Percentiles rank a stretch among this genome's conserved stretches.
Conservation (phyloP, 768 basidiomycete genomes). For the Hypholoma fasciculare region DNA sequence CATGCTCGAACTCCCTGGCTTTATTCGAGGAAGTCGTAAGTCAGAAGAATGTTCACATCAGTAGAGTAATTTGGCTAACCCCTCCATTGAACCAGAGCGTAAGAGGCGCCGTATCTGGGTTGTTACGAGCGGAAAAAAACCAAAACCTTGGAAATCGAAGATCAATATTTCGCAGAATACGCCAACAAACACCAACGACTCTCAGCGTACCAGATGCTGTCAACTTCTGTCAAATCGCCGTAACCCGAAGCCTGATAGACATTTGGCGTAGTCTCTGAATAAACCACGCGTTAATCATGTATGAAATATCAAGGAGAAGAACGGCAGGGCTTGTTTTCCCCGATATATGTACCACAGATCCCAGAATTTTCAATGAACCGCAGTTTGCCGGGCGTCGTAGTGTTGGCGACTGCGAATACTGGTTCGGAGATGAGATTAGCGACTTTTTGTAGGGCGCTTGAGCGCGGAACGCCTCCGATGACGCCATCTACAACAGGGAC, state of each 20-base stretch:
- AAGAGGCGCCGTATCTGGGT: conserved; percentile 59
- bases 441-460: not conserved
- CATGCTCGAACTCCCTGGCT: conserved; percentile 59
- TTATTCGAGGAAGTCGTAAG: not conserved
- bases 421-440: not conserved
- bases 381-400: conserved; percentile 46
- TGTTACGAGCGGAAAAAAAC: conserved; percentile 65
- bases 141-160: conserved; percentile 49
- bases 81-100: conserved; percentile 70
- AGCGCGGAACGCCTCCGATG: conserved; percentile 43
- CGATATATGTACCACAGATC: conserved; percentile 44
- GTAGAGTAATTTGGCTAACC: conserved; percentile 27
- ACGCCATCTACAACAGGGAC: conserved; percentile 50
- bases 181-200: not conserved
- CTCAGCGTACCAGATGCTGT: conserved; percentile 53
- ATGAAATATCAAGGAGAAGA: not conserved
- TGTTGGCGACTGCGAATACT: conserved; percentile 3
- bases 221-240: conserved; percentile 51
- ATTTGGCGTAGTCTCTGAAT: conserved; percentile 54
- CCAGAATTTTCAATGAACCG: conserved; percentile 64
- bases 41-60: not conserved
- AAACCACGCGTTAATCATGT: not conserved
- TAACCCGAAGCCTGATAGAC: conserved; percentile 67
- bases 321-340: not conserved
- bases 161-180: not conserved